A percentile compares a stretch with the other conserved stretches of the same genome.
These are phyloP conservation scores for Cnidoscolus chayamansa DNA, from an alignment of 441 rosid genomes.

Conservation along the genomic window DNA sequence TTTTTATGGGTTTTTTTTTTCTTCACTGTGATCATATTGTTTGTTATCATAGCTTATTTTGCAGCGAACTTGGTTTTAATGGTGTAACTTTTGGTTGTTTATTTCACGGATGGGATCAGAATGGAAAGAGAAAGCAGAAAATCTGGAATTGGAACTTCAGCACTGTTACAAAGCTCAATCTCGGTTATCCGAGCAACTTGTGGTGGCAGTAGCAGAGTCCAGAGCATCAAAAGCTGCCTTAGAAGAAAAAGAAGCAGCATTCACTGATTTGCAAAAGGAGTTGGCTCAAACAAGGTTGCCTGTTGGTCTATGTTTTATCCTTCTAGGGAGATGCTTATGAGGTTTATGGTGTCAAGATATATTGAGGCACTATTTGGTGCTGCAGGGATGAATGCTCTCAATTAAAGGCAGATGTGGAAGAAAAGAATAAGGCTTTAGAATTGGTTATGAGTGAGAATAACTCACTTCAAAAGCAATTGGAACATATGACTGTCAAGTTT, in stretches of 20 bases:
- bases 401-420: constrained; percentile 54
- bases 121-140: constrained; percentile 92
- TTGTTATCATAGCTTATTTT: not conserved
- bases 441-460: constrained; percentile 56
- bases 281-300: constrained; percentile 49
- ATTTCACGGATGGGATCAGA: constrained; percentile 64
- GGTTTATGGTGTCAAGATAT: constrained; percentile 14
- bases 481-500: constrained; percentile 56
- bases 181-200: constrained; percentile 82
- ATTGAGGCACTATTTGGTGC: constrained; percentile 14
- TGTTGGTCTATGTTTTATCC: not conserved
- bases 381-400: constrained; percentile 62
- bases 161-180: constrained; percentile 94
- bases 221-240: constrained; percentile 66
- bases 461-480: constrained; percentile 52
- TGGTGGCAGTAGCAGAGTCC: constrained; percentile 76
- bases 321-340: constrained; percentile 5
- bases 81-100: constrained; percentile 20
- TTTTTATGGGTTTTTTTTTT: not conserved
- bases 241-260: constrained; percentile 61
- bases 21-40: not conserved
- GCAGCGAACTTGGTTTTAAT: not conserved
- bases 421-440: constrained; percentile 62
- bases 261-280: constrained; percentile 49
- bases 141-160: constrained; percentile 70